Conservation (phyloP, 441 rosid genomes). For the Pelargonium cotyledonis region DNA sequence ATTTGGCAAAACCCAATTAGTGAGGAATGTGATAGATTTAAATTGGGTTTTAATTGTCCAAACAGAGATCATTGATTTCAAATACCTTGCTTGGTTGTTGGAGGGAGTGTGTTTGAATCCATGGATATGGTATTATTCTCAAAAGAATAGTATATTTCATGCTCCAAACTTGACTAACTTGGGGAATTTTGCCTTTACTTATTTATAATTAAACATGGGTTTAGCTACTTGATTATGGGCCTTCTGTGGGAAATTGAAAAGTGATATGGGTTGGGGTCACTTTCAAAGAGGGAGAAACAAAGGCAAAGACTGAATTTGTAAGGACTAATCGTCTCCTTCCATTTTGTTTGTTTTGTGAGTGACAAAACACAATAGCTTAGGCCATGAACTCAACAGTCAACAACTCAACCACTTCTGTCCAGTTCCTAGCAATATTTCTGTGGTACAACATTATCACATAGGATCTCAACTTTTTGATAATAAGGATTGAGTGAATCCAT, state of each 20-base stretch:
- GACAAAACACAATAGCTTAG: neutral
- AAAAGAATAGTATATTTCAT: neutral
- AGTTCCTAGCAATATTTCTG: neutral
- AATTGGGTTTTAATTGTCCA: neutral
- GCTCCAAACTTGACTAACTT: neutral
- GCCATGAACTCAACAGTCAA: neutral
- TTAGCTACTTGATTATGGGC: too few species aligned
- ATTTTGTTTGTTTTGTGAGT: constrained; percentile 7
- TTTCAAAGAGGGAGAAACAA: too few species aligned
- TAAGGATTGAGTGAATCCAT: too few species aligned
- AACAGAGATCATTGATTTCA: neutral
- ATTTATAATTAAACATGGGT: too few species aligned
- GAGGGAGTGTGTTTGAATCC: neutral
- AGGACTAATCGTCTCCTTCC: too few species aligned
- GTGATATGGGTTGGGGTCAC: too few species aligned
- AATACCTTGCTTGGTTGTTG: neutral
- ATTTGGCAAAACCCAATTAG: neutral
- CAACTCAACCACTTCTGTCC: neutral
- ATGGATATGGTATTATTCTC: neutral
- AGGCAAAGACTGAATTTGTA: too few species aligned
- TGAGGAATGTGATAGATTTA: neutral
- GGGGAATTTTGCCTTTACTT: neutral
- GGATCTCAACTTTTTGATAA: too few species aligned
- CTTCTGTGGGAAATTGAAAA: too few species aligned
- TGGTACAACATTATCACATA: constrained; percentile 5